phyloP scores from a whole-genome alignment of 345 rosid species.

The Kernera saxatilis region DNA sequence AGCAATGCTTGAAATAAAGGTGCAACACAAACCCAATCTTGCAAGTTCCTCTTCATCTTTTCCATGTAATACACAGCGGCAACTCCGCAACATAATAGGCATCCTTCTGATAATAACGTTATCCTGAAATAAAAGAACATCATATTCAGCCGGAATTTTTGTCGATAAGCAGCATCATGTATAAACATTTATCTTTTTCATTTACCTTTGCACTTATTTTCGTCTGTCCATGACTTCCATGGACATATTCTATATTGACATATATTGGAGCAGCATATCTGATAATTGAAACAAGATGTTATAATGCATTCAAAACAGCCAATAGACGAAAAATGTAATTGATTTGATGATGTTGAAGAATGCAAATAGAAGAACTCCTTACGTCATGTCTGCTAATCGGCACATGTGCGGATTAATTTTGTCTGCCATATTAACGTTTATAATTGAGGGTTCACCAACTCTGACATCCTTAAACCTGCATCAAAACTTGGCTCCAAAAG shows the following conservation, averaged over 20 bases:
- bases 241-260: constrained; percentile 66
- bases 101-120: constrained; percentile 67
- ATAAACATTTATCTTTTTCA: neutral
- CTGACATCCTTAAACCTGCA: constrained; percentile 71
- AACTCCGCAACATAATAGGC: constrained; percentile 90
- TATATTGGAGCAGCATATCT: constrained; percentile 86
- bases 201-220: constrained; percentile 48
- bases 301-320: neutral
- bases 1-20: neutral
- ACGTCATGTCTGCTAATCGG: constrained; percentile 82
- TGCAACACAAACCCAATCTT: constrained; percentile 58
- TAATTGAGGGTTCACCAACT: constrained; percentile 60
- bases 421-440: constrained; percentile 28
- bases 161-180: neutral
- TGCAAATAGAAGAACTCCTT: constrained; percentile 23
- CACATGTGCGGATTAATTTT: constrained; percentile 65
- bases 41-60: constrained; percentile 95
- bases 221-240: constrained; percentile 46
- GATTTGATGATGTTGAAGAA: neutral
- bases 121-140: constrained; percentile 41
- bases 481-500: neutral
- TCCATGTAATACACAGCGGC: constrained; percentile 64
- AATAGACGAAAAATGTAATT: neutral
- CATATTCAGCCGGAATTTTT: constrained; percentile 1
- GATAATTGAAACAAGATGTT: constrained; percentile 11